These are phyloP conservation scores for Yarrowia keelungensis DNA, from an alignment of 805 yeast species.

Conservation along the genomic window DNA sequence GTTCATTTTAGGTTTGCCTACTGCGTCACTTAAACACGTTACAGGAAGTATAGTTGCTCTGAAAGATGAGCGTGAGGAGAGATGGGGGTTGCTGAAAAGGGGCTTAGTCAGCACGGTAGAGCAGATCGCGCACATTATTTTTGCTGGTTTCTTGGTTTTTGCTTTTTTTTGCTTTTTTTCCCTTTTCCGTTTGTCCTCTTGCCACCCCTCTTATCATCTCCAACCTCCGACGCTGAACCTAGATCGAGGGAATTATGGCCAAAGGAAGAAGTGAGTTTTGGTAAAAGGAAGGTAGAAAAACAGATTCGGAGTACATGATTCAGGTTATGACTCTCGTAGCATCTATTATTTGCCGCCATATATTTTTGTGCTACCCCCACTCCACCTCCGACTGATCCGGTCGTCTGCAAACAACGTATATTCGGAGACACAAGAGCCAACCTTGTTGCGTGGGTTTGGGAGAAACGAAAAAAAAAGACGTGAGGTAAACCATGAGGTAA, in stretches of 20 bases:
- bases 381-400: not conserved
- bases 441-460: not conserved
- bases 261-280: too few relatives aligned
- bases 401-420: conserved; percentile 24
- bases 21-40: conserved; percentile 21
- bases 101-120: too few relatives aligned
- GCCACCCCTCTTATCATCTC: not conserved
- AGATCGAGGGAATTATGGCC: conserved; percentile 20
- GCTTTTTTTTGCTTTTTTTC: not conserved
- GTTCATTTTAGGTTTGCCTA: not conserved
- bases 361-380: too few relatives aligned
- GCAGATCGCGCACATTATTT: too few relatives aligned
- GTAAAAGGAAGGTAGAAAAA: too few relatives aligned
- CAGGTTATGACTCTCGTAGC: too few relatives aligned
- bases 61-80: not conserved
- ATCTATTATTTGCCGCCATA: too few relatives aligned
- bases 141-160: not conserved
- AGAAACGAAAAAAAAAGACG: not conserved
- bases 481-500: not conserved
- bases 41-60: not conserved
- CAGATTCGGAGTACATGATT: too few relatives aligned
- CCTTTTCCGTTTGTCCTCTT: not conserved
- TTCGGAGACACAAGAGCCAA: conserved; percentile 21
- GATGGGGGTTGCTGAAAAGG: not conserved
- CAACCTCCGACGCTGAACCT: conserved; percentile 28